phyloP scores from a whole-genome alignment of 2,329 filamentous ascomycete genomes.

The Talaromyces rugulosus region DNA sequence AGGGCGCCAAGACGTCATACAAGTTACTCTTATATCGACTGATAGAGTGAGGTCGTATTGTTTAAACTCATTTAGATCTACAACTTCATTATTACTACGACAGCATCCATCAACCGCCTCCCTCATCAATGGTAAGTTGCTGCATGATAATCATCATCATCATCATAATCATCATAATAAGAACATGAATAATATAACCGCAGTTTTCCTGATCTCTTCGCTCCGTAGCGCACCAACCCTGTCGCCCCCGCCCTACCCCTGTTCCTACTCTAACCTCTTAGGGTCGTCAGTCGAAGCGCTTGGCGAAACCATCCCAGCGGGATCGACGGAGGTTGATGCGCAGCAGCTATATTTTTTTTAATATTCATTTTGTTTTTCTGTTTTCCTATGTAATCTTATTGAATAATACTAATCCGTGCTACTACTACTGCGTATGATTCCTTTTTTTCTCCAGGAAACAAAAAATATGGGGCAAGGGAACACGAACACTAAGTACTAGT shows the following conservation, averaged over 20 bases:
- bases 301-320: neutral
- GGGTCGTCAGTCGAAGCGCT: neutral
- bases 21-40: too few relatives aligned
- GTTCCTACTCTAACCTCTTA: neutral
- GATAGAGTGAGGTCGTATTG: too few relatives aligned
- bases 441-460: neutral
- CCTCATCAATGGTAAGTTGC: neutral
- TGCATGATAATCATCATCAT: neutral
- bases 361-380: too few relatives aligned
- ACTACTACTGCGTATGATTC: neutral
- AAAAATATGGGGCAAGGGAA: neutral
- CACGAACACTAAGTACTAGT: neutral
- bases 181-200: neutral
- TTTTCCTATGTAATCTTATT: too few relatives aligned
- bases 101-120: neutral
- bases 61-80: too few relatives aligned
- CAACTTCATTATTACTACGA: neutral
- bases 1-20: too few relatives aligned
- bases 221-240: neutral
- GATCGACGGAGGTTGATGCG: neutral
- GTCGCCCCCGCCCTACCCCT: neutral
- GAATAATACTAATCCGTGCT: too few relatives aligned
- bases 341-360: too few relatives aligned
- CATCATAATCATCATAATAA: neutral
- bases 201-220: neutral